Base-by-base conservation (phyloP, 2,329 filamentous ascomycete species). In the Pyrenochaeta sp. region DNA sequence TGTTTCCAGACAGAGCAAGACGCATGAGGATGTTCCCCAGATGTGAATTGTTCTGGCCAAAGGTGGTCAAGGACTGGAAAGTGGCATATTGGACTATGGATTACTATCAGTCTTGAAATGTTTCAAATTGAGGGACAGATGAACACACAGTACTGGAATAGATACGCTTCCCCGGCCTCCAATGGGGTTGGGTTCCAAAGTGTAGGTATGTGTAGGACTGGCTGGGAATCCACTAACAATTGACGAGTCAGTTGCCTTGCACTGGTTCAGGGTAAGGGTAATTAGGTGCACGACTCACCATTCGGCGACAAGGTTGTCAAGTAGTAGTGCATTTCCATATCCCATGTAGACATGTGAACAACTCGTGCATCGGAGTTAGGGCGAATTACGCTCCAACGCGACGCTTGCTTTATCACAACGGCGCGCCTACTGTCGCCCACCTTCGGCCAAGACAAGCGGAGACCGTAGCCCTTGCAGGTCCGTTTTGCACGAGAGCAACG, bases 41-140 rank as follows among this genome's bases (percentile, higher is more conserved):
- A 36, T 28, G 22, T 7, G n/a, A 40, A 36, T 55, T 36, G 22
- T 58, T 49, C n/a, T 62, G 53, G 24, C 52, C 55, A 45, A 62
- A 53, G 30, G 50, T 55, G 36, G 59, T 36, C 40, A 62, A 44
- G 15, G 59, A 55, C 37, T 37, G 22, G 2, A 43, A 58, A 5
- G 55, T 55, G 46, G 34, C 34, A 27, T 28, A 32, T 4, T 40
- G 42, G 50, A 61, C 58, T 61, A 19, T 8, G 19, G 22, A 19
- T 43, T 10, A 7, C 8, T 10, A 19, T 43, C 19, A 43, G 40
- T 25, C 22, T 25, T 19, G 5, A 39, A 39, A 5, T 19, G 15
- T n/a, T 5, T n/a, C 13, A 5, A 39, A 39, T 12, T 39, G 13
- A 5, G 4, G 15, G 36, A 19, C 13, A 15, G 22, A 12, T 3